phyloP scores from a whole-genome alignment of 805 yeast genomes.

The Blastobotrys attinorum region DNA sequence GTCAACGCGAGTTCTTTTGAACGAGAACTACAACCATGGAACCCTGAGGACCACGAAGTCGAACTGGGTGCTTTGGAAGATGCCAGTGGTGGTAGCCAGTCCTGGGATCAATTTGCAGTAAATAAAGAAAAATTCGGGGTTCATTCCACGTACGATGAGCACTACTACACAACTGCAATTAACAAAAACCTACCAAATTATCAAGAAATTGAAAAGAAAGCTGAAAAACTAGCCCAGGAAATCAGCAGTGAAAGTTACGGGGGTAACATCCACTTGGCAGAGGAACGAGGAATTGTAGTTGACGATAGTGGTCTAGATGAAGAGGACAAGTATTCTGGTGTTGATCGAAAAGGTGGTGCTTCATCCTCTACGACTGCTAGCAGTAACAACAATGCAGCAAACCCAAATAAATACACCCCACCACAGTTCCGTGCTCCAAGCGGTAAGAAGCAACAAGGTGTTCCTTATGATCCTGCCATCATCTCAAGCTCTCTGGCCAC shows the following conservation, averaged over 20 bases:
- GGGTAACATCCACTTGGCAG: slow-evolving; percentile 77
- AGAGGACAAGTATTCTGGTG: slow-evolving; percentile 95
- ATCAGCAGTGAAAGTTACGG: slow-evolving; percentile 60
- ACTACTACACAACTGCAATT: slow-evolving; percentile 73
- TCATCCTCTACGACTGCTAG: slow-evolving; percentile 2
- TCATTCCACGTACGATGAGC: slow-evolving; percentile 75
- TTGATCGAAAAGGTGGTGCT: slow-evolving; percentile 39
- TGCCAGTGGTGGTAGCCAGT: slow-evolving; percentile 16
- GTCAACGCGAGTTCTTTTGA: slow-evolving; percentile 34
- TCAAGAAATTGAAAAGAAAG: slow-evolving; percentile 52
- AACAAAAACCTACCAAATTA: slow-evolving; percentile 69
- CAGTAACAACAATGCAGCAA: slow-evolving; percentile 1
- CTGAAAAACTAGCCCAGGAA: slow-evolving; percentile 74
- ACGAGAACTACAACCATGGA: slow-evolving; percentile 79
- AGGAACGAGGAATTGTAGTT: slow-evolving; percentile 71
- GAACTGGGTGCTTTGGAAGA: slow-evolving; percentile 32
- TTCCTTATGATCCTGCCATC: slow-evolving; percentile 55
- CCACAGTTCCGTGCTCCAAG: slow-evolving; percentile 23
- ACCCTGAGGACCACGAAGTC: slow-evolving; percentile 49
- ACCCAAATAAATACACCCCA: slow-evolving; percentile 17
- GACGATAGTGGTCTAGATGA: slow-evolving; percentile 86
- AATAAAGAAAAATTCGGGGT: slow-evolving; percentile 87
- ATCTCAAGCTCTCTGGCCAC: slow-evolving; percentile 32
- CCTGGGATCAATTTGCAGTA: slow-evolving; percentile 94
- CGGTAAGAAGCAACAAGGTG: slow-evolving; percentile 21